Percentiles rank a stretch among this genome's conserved stretches.
These are phyloP conservation scores for Candida awuae DNA, from an alignment of 805 yeast species.

Conservation along the genomic window DNA sequence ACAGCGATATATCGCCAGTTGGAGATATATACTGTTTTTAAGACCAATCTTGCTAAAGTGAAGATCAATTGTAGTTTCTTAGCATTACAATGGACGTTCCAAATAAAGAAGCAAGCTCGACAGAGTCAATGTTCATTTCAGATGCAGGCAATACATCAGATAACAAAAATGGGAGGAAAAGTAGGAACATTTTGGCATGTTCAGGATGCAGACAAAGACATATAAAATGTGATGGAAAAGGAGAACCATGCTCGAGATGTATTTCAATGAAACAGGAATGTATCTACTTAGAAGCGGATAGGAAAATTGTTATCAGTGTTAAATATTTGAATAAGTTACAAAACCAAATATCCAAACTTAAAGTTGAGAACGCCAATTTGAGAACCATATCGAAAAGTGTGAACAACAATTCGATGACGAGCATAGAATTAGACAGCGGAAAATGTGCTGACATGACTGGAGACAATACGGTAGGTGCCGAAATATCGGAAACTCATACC, in stretches of 20 bases:
- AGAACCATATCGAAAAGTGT: constrained; percentile 34
- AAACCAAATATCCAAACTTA: constrained; percentile 55
- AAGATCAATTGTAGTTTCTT: no score
- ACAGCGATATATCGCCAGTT: no score
- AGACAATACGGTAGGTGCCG: not conserved
- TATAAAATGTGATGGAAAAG: constrained; percentile 64
- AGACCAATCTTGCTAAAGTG: no score
- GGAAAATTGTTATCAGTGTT: constrained; percentile 65
- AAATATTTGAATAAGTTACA: constrained; percentile 60
- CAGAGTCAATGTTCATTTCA: no score
- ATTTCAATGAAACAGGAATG: constrained; percentile 46
- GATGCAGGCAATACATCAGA: no score
- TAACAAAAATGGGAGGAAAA: constrained; percentile 10
- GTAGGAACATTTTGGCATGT: constrained; percentile 34
- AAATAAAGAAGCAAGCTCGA: no score
- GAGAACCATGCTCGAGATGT: constrained; percentile 65
- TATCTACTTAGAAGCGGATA: constrained; percentile 65
- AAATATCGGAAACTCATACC: no score
- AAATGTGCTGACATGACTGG: not conserved
- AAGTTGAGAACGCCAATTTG: constrained; percentile 55
- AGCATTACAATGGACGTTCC: no score
- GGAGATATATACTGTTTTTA: no score
- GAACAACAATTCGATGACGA: not conserved
- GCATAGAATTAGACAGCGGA: not conserved
- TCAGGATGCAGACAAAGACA: constrained; percentile 64